Percentiles rank a stretch among this genome's conserved stretches.
These are phyloP conservation scores for Candida fluviatilis DNA, from an alignment of 805 yeast genomes.

Conservation along the genomic window DNA sequence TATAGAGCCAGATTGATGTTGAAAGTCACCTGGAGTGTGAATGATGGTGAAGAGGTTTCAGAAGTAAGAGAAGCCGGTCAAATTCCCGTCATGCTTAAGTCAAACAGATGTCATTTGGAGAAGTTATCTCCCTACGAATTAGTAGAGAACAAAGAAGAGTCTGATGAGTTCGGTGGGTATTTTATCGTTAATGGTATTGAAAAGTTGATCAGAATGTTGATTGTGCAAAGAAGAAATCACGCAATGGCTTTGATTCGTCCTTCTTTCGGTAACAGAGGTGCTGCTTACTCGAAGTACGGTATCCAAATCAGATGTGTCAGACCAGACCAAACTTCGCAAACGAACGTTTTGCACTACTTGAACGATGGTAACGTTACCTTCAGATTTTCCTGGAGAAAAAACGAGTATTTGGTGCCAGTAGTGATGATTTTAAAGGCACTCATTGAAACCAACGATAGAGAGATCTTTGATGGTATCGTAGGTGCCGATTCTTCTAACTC, in stretches of 20 bases:
- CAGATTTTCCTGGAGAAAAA: constrained; percentile 95
- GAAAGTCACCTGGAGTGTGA: constrained; percentile 81
- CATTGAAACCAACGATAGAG: constrained; percentile 87
- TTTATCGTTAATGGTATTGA: constrained; percentile 96
- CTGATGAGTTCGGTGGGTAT: constrained; percentile 96
- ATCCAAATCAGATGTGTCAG: constrained; percentile 91
- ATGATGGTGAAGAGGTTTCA: constrained; percentile 75
- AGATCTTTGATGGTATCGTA: constrained; percentile 92
- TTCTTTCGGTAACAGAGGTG: constrained; percentile 91
- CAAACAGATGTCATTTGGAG: constrained; percentile 89
- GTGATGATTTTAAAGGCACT: constrained; percentile 89
- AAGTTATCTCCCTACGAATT: constrained; percentile 78
- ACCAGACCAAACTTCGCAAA: constrained; percentile 96
- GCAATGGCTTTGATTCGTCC: constrained; percentile 98
- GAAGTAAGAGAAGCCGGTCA: constrained; percentile 90
- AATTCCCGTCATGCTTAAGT: constrained; percentile 84
- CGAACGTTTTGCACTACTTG: constrained; percentile 93
- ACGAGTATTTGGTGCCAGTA: constrained; percentile 91
- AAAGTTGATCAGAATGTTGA: constrained; percentile 92
- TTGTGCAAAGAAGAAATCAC: constrained; percentile 96
- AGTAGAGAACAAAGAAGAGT: constrained; percentile 77
- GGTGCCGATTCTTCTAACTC: constrained; percentile 86
- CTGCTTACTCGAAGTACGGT: constrained; percentile 84
- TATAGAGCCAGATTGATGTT: constrained; percentile 77
- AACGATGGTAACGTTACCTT: constrained; percentile 95